Evolutionary conservation across 2,329 filamentous ascomycete species (phyloP).

Genomic region (Paracorniculantispora psalliotae): DNA sequence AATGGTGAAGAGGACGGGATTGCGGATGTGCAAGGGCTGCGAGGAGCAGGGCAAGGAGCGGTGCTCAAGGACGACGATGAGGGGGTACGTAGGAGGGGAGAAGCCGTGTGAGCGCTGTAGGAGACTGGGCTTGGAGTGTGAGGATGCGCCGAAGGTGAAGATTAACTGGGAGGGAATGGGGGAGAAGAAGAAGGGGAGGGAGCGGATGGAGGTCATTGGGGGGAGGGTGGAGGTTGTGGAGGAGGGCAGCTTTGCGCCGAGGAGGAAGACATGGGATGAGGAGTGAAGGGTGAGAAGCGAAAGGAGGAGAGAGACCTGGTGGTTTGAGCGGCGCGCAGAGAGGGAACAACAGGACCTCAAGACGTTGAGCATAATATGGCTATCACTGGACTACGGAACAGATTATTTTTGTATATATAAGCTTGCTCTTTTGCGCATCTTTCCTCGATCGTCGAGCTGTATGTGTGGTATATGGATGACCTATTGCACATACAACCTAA

Average conservation of each 20-base stretch:
- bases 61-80: slow-evolving; percentile 21
- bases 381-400: too few relatives aligned
- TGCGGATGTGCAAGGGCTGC: slow-evolving; percentile 23
- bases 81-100: not conserved
- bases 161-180: not conserved
- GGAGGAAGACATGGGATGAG: not conserved
- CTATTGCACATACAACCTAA: not conserved
- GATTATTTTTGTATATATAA: too few relatives aligned
- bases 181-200: not conserved
- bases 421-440: too few relatives aligned
- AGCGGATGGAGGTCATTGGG: slow-evolving; percentile 1
- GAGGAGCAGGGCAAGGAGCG: slow-evolving; percentile 15
- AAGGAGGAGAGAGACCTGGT: too few relatives aligned
- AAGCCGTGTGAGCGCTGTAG: not conserved
- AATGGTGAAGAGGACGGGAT: not conserved
- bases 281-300: not conserved
- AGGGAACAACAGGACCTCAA: too few relatives aligned
- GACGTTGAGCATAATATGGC: too few relatives aligned
- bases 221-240: not conserved
- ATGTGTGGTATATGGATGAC: too few relatives aligned
- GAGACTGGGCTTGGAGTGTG: not conserved
- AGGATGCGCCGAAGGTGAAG: not conserved
- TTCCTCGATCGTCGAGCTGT: not conserved
- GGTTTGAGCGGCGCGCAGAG: too few relatives aligned
- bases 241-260: not conserved